Conservation (phyloP, 2,329 filamentous ascomycete species). For the Diaporthe humulicola region DNA sequence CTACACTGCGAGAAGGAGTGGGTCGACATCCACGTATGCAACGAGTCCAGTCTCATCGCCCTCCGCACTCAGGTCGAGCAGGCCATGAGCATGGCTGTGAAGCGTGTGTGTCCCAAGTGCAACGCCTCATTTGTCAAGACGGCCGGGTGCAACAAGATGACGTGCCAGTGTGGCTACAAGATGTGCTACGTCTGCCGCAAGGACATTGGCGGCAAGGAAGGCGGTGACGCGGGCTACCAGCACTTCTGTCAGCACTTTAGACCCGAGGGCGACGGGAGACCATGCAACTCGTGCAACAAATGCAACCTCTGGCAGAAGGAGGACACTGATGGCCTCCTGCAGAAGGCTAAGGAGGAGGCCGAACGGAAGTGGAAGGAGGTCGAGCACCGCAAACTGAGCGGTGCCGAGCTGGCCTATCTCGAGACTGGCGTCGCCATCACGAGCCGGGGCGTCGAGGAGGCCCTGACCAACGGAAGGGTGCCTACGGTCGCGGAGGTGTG, state of each 20-base stretch:
- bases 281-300: constrained; percentile 83
- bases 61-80: constrained; percentile 92
- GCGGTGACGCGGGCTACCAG: constrained; percentile 78
- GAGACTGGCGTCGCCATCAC: constrained; percentile 63
- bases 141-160: constrained; percentile 95
- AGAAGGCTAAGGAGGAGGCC: constrained; percentile 77
- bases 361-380: constrained; percentile 78
- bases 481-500: constrained; percentile 59
- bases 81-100: constrained; percentile 93
- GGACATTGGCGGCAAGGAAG: constrained; percentile 67
- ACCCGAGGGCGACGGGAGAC: constrained; percentile 77
- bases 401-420: constrained; percentile 68
- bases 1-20: constrained; percentile 85
- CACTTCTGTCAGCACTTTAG: constrained; percentile 98
- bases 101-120: constrained; percentile 93
- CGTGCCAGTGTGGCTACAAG: constrained; percentile 93
- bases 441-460: constrained; percentile 48
- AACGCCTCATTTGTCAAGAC: constrained; percentile 93
- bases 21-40: constrained; percentile 90
- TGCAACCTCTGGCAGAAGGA: constrained; percentile 86
- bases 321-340: constrained; percentile 77
- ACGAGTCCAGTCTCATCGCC: constrained; percentile 84
- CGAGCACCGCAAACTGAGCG: constrained; percentile 70
- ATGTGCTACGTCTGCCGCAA: constrained; percentile 98
- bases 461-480: constrained; percentile 50